Conservation (phyloP, 345 rosid genomes). For the Salix brachista region DNA sequence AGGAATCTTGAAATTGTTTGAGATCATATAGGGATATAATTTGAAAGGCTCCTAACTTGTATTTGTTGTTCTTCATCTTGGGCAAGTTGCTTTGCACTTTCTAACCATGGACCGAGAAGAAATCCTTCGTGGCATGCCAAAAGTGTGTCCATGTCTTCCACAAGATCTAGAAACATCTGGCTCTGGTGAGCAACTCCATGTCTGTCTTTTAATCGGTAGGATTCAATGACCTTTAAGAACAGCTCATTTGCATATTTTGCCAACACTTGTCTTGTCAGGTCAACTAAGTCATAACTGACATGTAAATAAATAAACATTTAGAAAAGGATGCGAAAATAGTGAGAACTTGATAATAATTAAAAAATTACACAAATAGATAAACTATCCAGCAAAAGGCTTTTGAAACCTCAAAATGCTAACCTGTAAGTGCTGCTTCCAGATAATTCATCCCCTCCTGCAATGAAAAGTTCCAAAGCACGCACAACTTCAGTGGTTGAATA, state of each 20-base stretch:
- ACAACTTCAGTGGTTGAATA: conserved; percentile 58
- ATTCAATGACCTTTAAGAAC: conserved; percentile 47
- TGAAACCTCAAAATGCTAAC: conserved; percentile 28
- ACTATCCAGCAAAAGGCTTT: not conserved
- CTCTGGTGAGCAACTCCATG: conserved; percentile 32
- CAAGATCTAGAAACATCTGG: conserved; percentile 50
- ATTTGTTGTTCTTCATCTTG: conserved; percentile 38
- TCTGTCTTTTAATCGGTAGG: conserved; percentile 36
- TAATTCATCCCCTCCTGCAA: conserved; percentile 43
- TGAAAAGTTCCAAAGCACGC: conserved; percentile 52
- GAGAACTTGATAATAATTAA: not conserved
- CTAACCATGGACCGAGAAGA: conserved; percentile 73
- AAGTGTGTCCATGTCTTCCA: conserved; percentile 54
- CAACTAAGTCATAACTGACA: conserved; percentile 58
- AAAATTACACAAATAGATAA: not conserved
- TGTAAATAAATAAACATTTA: not conserved
- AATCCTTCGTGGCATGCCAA: conserved; percentile 57
- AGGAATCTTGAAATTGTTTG: not conserved
- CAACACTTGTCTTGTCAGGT: conserved; percentile 64
- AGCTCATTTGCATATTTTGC: conserved; percentile 62
- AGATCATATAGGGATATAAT: not conserved
- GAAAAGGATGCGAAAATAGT: not conserved
- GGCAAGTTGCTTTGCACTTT: conserved; percentile 63
- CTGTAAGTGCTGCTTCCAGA: conserved; percentile 46
- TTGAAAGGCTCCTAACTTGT: conserved; percentile 37